These are phyloP conservation scores for Rhynchosporium graminicola DNA, from an alignment of 2,329 filamentous ascomycete genomes.

Conservation along the genomic window DNA sequence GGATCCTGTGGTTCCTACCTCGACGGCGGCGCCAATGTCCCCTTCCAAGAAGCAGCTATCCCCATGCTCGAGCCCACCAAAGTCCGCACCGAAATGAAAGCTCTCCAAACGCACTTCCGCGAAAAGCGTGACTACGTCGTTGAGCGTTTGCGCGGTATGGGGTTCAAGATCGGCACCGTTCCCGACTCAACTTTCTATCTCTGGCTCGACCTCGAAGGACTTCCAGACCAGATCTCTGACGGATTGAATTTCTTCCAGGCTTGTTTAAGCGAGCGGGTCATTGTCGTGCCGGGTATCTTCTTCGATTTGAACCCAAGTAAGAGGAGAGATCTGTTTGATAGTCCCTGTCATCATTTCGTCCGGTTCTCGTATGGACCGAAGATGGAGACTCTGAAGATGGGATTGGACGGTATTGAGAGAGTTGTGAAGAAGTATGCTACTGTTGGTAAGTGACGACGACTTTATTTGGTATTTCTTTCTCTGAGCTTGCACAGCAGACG, in stretches of 20 bases:
- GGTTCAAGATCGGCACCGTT: constrained; percentile 80
- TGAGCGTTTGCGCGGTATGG: constrained; percentile 76
- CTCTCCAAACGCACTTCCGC: constrained; percentile 82
- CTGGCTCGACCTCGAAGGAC: constrained; percentile 68
- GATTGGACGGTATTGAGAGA: constrained; percentile 81
- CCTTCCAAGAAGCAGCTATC: constrained; percentile 92
- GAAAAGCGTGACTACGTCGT: constrained; percentile 93
- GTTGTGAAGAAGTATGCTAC: constrained; percentile 64
- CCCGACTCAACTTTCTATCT: constrained; percentile 96
- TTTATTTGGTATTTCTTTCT: background rate
- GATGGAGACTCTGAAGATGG: constrained; percentile 76
- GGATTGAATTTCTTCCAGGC: constrained; percentile 97
- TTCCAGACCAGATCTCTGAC: constrained; percentile 83
- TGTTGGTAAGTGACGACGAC: constrained; percentile 19
- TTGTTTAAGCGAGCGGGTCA: constrained; percentile 89
- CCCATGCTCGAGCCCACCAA: constrained; percentile 86
- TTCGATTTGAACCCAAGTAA: constrained; percentile 93
- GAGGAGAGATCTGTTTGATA: constrained; percentile 88
- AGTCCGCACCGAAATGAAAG: constrained; percentile 83
- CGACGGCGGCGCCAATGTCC: constrained; percentile 90
- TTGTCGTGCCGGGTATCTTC: constrained; percentile 96
- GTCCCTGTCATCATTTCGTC: constrained; percentile 90
- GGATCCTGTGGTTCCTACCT: constrained; percentile 92
- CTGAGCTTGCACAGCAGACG: background rate
- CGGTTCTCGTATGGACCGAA: constrained; percentile 81